Evolutionary conservation across 257 asterid species (phyloP), one percentile per base, ranked within the genome.

Genomic region (Misopates orontium): DNA sequence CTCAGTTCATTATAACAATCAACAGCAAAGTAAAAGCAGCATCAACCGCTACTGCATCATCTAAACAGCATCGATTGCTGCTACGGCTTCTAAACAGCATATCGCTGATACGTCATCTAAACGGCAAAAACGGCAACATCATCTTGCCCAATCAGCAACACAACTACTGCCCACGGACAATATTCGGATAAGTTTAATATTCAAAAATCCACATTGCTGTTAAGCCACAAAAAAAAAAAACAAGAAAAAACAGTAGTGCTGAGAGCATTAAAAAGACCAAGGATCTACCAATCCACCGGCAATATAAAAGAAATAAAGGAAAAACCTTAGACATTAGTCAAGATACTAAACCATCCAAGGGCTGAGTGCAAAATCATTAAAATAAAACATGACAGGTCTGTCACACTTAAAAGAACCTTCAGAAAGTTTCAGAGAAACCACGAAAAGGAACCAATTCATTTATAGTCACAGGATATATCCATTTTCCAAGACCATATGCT

Each of bases 331-430:
- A n/a, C n/a, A n/a, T n/a, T n/a, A n/a, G n/a, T 28, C 36, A 28
- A 2, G 36, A 28, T 28, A 61, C 67, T 77, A 64, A 56, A 51
- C 42, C 68, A 70, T 63, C 62, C 44, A 64, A 39, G n/a, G 62
- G 68, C 60, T 65, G 23, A 69, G 74, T 66, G 71, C 80, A 2
- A 28, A 73, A 59, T 61, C 45, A 56, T 56, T 42, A 61, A 56
- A 28, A 28, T 28, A 28, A 28, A 56, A 75, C 74, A 69, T 64
- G 56, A 77, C 76, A 63, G 55, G 64, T 72, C 51, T 77, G 77
- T 76, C 71, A 87, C 87, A 79, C 73, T 74, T 10, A 73, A 63
- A 70, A 69, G 75, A 75, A 80, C 86, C 89, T 80, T 77, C 67
- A 2, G 6, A 28, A 28, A 2, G 6, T 28, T 28, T 28, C 36